Conservation (phyloP, 2,329 filamentous ascomycete genomes). For the Akanthomyces muscarius region DNA sequence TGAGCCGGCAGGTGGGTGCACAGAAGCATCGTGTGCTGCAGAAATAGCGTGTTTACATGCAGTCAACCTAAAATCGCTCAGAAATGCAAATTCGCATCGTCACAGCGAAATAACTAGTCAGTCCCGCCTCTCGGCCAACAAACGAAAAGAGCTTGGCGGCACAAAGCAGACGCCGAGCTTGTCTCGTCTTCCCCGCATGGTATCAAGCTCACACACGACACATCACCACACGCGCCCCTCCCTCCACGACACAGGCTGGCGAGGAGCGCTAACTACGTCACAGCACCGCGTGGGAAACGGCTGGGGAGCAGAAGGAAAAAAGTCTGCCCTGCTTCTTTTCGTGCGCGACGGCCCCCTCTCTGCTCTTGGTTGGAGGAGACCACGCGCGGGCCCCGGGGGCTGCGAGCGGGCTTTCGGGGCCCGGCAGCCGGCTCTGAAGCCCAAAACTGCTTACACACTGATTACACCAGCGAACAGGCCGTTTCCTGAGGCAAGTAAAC, state of each 20-base stretch:
- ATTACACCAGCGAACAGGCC: background rate
- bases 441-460: background rate
- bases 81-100: slow-evolving; percentile 1
- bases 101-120: background rate
- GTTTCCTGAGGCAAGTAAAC: background rate
- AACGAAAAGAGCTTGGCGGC: background rate
- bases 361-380: background rate
- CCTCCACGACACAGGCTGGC: background rate
- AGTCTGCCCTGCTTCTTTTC: background rate
- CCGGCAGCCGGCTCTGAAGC: background rate
- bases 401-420: background rate
- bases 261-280: slow-evolving; percentile 4
- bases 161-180: slow-evolving; percentile 5
- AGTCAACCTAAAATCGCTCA: slow-evolving; percentile 2
- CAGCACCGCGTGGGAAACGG: background rate
- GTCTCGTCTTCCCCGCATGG: slow-evolving; percentile 5
- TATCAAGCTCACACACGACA: slow-evolving; percentile 7
- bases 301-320: background rate
- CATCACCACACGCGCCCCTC: background rate
- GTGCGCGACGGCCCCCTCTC: background rate
- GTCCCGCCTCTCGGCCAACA: background rate
- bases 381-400: background rate
- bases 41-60: background rate
- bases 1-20: background rate
- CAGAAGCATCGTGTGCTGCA: background rate